Evolutionary conservation across 306 rosid genomes (phyloP), one percentile per base, ranked within the genome.

Genomic region (Begonia peltatifolia): DNA sequence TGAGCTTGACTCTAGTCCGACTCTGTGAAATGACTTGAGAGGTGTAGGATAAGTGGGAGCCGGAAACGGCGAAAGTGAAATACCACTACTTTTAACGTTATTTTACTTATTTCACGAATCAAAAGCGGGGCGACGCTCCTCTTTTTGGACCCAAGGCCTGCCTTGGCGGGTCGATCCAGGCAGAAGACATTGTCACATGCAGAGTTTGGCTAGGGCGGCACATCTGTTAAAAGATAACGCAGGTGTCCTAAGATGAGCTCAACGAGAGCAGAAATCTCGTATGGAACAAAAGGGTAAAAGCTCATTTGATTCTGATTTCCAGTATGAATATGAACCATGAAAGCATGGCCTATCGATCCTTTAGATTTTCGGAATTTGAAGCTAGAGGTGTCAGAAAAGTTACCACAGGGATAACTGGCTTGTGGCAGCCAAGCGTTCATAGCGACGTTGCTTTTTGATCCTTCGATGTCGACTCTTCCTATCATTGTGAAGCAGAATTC

Each of bases 81-180:
- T 44, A 44, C 48, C 48, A 72, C 68, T 70, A 69, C 73, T 70
- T 70, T 66, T 70, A 74, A 74, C 73, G 67, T 74, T 74, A 74
- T 74, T 74, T 74, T 74, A 74, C 79, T 74, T 44, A 74, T 74
- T 73, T 60, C 66, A 54, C 66, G 66, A 71, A 65, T 55, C 68
- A 54, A 64, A 69, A 58, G 74, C 58, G 61, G 69, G 74, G 68
- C 64, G 49, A 2, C 41, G 38, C 48, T 47, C 55, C 54, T 55
- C 57, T 52, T 20, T 52, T 52, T 52, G 56, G 56, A 18, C 38
- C 41, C 56, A 63, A 56, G 68, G 62, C 52, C 6, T 1, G 57
- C 62, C 12, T 3, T 6, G 10, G 46, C 46, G 46, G 46, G 46
- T 42, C 9, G 46, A 42, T 42, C 46, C 1, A 2, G 46, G 46